Percentiles rank a stretch among this genome's conserved stretches.
phyloP scores from a whole-genome alignment of 2,329 filamentous ascomycete species.

The Herpomyces periplanetae region DNA sequence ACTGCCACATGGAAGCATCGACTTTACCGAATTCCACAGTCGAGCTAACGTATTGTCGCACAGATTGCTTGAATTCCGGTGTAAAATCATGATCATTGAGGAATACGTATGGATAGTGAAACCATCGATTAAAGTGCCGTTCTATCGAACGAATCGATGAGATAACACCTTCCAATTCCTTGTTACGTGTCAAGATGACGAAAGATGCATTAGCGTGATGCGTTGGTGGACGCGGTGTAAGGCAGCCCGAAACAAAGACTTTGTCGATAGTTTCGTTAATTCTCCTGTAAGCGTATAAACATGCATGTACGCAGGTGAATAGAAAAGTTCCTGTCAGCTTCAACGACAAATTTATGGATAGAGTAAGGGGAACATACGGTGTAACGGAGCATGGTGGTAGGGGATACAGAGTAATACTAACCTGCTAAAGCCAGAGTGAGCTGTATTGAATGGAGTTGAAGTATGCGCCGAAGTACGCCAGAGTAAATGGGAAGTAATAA shows the following conservation, averaged over 20 bases:
- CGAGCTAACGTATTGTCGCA: conserved; percentile 59
- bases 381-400: conserved; percentile 1
- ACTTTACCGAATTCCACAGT: conserved; percentile 80
- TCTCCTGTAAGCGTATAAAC: conserved; percentile 17
- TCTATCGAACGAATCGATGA: conserved; percentile 94
- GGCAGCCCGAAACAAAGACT: conserved; percentile 66
- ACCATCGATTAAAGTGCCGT: conserved; percentile 95
- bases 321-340: conserved; percentile 4
- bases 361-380: not conserved
- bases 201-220: conserved; percentile 64
- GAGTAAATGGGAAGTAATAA: too few species aligned
- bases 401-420: too few species aligned
- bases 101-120: conserved; percentile 91
- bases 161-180: conserved; percentile 76
- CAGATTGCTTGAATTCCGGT: conserved; percentile 51
- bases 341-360: conserved; percentile 1
- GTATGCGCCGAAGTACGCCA: conserved; percentile 8
- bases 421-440: too few species aligned
- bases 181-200: conserved; percentile 74
- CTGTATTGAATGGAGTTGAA: conserved; percentile 47
- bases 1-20: conserved; percentile 65
- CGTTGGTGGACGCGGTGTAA: conserved; percentile 28
- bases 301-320: conserved; percentile 2
- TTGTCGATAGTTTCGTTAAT: conserved; percentile 94
- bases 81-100: conserved; percentile 94